phyloP scores from a whole-genome alignment of 805 yeast genomes.

The Deakozyma indianensis region DNA sequence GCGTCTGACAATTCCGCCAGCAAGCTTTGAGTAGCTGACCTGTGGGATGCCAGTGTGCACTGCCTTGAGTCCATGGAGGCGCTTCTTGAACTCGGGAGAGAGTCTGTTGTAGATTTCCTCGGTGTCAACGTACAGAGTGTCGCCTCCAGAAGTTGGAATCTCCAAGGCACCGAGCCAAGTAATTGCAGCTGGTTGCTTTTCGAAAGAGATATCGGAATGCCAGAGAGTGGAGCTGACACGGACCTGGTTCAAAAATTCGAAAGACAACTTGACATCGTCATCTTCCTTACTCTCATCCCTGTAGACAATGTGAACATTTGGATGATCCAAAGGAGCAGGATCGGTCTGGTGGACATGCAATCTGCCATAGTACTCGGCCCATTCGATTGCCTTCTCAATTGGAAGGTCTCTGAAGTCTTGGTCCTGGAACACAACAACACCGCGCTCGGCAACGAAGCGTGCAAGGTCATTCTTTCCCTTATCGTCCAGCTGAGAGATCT shows the following conservation, averaged over 20 bases:
- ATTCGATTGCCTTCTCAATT: slow-evolving; percentile 24
- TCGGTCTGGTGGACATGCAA: slow-evolving; percentile 63
- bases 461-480: slow-evolving; percentile 58
- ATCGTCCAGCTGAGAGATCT: slow-evolving; percentile 38
- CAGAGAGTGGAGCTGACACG: slow-evolving; percentile 24
- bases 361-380: slow-evolving; percentile 53
- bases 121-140: slow-evolving; percentile 62
- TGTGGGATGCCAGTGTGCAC: slow-evolving; percentile 51
- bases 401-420: slow-evolving; percentile 44
- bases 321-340: slow-evolving; percentile 47
- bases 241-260: slow-evolving; percentile 3
- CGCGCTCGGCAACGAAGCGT: slow-evolving; percentile 52
- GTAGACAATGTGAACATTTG: slow-evolving; percentile 50
- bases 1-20: slow-evolving; percentile 29
- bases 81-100: slow-evolving; percentile 47
- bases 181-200: slow-evolving; percentile 56
- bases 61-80: slow-evolving; percentile 46
- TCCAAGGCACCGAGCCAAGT: slow-evolving; percentile 54
- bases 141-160: slow-evolving; percentile 55
- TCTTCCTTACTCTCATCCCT: slow-evolving; percentile 25
- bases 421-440: slow-evolving; percentile 56
- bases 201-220: slow-evolving; percentile 69
- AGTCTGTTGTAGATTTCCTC: slow-evolving; percentile 58
- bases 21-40: slow-evolving; percentile 13
- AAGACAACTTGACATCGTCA: slow-evolving; percentile 13